phyloP scores from a whole-genome alignment of 2,329 filamentous ascomycete species.

The Sporothrix euskadiensis region DNA sequence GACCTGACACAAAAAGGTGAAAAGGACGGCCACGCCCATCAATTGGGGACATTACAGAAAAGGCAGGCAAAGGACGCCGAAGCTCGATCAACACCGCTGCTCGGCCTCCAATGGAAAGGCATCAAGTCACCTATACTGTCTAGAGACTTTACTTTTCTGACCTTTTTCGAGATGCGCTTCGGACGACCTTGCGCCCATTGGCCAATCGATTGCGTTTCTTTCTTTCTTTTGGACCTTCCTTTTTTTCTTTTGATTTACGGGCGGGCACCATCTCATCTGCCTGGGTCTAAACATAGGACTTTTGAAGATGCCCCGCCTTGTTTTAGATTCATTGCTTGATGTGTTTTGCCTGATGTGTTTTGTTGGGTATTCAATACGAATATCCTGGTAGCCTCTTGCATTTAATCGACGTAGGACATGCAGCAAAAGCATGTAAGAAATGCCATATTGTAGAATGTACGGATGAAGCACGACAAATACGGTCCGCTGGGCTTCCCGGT shows the following conservation, averaged over 20 bases:
- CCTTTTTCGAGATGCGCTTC: neutral
- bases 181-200: conserved; percentile 11
- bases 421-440: neutral
- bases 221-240: neutral
- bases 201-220: conserved; percentile 2
- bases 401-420: neutral
- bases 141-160: neutral
- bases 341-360: neutral
- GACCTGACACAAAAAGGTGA: neutral
- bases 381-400: neutral
- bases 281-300: neutral
- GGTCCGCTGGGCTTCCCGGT: neutral
- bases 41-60: neutral
- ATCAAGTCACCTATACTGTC: neutral
- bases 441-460: neutral
- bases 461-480: neutral
- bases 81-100: neutral
- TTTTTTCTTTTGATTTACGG: too few relatives aligned
- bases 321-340: neutral
- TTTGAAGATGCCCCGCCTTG: neutral
- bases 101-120: neutral
- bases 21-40: neutral
- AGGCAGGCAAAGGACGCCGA: neutral
- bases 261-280: neutral
- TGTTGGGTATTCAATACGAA: neutral